Evolutionary conservation across 164 flowering plant genomes (phyloP).

Genomic region (Cinnamomum chago): DNA sequence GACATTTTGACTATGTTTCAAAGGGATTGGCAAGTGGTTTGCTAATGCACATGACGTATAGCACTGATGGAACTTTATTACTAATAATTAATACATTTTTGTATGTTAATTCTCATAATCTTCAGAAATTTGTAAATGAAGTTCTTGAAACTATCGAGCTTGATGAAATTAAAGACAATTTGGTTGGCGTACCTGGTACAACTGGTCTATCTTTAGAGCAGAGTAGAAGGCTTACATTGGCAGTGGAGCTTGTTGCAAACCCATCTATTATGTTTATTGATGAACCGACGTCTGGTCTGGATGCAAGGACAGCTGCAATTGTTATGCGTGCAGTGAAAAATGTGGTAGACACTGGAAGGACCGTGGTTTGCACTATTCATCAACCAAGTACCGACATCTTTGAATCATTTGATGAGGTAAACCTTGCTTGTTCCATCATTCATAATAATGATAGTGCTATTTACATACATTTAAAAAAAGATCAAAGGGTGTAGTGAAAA

Average conservation of each 20-base stretch:
- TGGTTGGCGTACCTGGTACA: conserved; percentile 66
- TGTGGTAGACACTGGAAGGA: conserved; percentile 54
- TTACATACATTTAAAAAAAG: too few relatives aligned
- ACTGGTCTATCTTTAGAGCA: conserved; percentile 77
- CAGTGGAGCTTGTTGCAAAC: conserved; percentile 79
- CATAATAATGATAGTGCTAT: too few relatives aligned
- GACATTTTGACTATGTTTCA: too few relatives aligned
- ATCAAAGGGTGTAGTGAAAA: too few relatives aligned
- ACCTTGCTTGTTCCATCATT: neutral
- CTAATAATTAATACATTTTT: too few relatives aligned
- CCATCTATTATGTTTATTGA: conserved; percentile 81
- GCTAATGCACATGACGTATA: too few relatives aligned
- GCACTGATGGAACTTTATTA: too few relatives aligned
- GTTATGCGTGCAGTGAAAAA: conserved; percentile 77
- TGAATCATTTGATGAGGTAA: conserved; percentile 82
- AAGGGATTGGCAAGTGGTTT: too few relatives aligned
- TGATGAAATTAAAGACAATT: conserved; percentile 50
- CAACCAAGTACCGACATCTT: conserved; percentile 71
- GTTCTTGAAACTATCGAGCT: conserved; percentile 74
- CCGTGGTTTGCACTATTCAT: conserved; percentile 62
- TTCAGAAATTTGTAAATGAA: conserved; percentile 59
- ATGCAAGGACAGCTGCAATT: conserved; percentile 81
- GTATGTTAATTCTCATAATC: neutral
- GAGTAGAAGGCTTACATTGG: conserved; percentile 73
- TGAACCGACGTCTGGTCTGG: conserved; percentile 77